Base-by-base conservation (phyloP, 2,329 filamentous ascomycete species). In the Nothopassalora personata region DNA sequence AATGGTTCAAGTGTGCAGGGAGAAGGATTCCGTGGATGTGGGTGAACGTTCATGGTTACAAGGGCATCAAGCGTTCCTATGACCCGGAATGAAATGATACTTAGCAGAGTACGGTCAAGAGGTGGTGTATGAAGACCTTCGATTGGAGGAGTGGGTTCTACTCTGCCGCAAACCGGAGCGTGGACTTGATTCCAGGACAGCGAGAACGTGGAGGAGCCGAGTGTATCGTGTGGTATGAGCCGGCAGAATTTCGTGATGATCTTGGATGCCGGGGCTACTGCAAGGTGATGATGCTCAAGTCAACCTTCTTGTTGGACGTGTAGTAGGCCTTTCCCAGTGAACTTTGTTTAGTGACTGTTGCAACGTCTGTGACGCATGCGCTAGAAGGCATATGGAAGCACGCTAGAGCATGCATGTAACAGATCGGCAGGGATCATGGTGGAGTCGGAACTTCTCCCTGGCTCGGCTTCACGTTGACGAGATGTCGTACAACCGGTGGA, bases 251-350 rank as follows among this genome's bases (percentile, higher is more conserved):
- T 53, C 43, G 34, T 47, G 31, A 31, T 53, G 43, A 36, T 49
- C 43, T 18, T 45, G 53, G 47, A 19, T 60, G 55, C 58, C 58
- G 58, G 50, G 30, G 36, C 15, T 27, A 53, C 49, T 54, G 58
- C 58, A 51, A 39, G 45, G 8, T 57, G 54, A 54, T 53, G 54
- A 51, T 49, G 54, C 46, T 49, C 18, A 28, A 49, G 46, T 49
- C 6, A 49, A 49, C 19, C 46, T 49, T 28, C 23, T 28, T 49
- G 18, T 28, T 49, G 19, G 6, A 13, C 10, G 4, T 27, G 13
- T 52, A 49, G 13, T 52, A 49, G 51, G 45, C 27, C 19, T 33
- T 34, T 54, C 52, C 53, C 46, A 46, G 46, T 47, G 30, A 50
- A 45, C 18, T 47, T 33, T 36, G 56, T 58, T 27, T 36, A 50